Conservation (phyloP, 495 filamentous ascomycete genomes). For the Talaromyces proteolyticus region DNA sequence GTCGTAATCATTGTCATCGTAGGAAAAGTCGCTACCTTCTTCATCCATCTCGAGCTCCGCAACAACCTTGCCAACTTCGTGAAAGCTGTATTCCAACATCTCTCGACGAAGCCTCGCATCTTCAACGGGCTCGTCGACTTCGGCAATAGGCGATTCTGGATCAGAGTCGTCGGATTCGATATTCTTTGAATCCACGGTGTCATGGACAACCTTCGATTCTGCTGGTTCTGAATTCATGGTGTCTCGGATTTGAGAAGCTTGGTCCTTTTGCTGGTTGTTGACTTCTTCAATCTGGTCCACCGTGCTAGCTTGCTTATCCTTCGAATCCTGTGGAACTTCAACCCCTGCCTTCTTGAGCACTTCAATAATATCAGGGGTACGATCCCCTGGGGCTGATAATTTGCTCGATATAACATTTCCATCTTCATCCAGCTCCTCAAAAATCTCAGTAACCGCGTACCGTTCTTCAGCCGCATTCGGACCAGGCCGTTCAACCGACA, state of each 20-base stretch:
- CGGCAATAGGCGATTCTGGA: conserved; percentile 20
- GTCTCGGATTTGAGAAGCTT: not conserved
- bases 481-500: conserved; percentile 34
- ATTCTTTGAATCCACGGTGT: not conserved
- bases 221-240: not conserved
- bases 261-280: not conserved
- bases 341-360: conserved; percentile 67
- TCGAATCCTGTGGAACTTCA: conserved; percentile 28
- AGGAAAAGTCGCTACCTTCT: conserved; percentile 49
- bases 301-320: conserved; percentile 7
- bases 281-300: not conserved
- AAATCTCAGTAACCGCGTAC: conserved; percentile 62
- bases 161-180: conserved; percentile 3
- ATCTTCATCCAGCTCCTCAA: conserved; percentile 88
- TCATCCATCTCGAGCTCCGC: conserved; percentile 89
- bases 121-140: conserved; percentile 65
- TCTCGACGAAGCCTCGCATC: conserved; percentile 77
- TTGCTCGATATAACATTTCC: conserved; percentile 71
- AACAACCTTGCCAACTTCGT: conserved; percentile 83
- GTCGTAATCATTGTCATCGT: conserved; percentile 48
- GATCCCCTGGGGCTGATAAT: conserved; percentile 54
- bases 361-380: conserved; percentile 56
- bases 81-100: conserved; percentile 86
- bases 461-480: conserved; percentile 37
- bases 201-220: not conserved